These are phyloP conservation scores for Gigaspora rosea DNA, from an alignment of 192 early-diverging fungal genomes.

Conservation along the genomic window DNA sequence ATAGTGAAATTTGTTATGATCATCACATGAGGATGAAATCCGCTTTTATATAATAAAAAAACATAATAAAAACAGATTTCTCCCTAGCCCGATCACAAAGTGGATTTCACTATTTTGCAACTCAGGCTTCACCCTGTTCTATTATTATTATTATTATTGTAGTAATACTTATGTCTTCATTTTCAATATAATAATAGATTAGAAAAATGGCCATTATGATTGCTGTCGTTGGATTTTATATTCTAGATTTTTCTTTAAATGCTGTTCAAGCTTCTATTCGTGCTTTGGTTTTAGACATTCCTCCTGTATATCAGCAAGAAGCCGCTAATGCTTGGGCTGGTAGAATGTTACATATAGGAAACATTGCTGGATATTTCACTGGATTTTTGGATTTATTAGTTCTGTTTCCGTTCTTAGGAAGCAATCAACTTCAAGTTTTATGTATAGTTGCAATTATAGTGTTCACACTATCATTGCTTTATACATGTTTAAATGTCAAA, in stretches of 20 bases:
- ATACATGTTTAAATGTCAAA: constrained; percentile 67
- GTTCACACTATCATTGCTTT: constrained; percentile 55
- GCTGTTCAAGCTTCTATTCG: constrained; percentile 82
- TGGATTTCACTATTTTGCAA: too few relatives aligned
- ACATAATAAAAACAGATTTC: too few relatives aligned
- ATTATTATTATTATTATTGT: not conserved
- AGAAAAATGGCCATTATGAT: constrained; percentile 60
- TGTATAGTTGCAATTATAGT: constrained; percentile 70
- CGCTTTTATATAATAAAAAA: too few relatives aligned
- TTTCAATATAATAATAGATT: constrained; percentile 24
- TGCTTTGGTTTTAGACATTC: constrained; percentile 83
- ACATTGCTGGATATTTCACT: constrained; percentile 82
- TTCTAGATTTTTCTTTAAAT: constrained; percentile 94
- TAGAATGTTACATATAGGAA: constrained; percentile 83
- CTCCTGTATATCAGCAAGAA: constrained; percentile 79
- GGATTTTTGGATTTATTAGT: constrained; percentile 75
- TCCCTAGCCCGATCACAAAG: too few relatives aligned
- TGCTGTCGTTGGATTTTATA: constrained; percentile 83
- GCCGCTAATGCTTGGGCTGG: constrained; percentile 82
- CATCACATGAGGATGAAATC: too few relatives aligned
- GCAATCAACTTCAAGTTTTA: constrained; percentile 79
- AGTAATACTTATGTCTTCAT: constrained; percentile 10
- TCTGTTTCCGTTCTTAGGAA: constrained; percentile 67
- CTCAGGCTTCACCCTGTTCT: not conserved
- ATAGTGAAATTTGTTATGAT: too few relatives aligned